phyloP scores from a whole-genome alignment of 2,329 filamentous ascomycete genomes.

The Beauveria sp. region DNA sequence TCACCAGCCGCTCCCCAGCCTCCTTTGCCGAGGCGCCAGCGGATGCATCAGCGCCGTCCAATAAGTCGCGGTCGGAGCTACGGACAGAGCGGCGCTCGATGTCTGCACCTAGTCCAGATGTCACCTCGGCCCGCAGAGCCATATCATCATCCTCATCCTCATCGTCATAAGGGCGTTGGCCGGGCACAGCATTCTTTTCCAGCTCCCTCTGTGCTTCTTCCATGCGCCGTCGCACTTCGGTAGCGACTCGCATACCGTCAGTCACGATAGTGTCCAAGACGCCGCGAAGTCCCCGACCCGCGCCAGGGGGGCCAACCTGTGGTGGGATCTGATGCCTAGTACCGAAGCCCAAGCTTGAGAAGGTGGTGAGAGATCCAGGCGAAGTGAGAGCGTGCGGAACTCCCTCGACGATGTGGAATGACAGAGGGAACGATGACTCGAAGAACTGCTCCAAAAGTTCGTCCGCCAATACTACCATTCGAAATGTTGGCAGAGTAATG shows the following conservation, averaged over 20 bases:
- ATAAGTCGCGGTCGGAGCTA: slow-evolving; percentile 60
- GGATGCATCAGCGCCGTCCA: slow-evolving; percentile 68
- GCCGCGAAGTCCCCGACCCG: slow-evolving; percentile 71
- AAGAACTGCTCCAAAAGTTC: slow-evolving; percentile 96
- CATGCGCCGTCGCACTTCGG: slow-evolving; percentile 85
- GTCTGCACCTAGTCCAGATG: slow-evolving; percentile 38
- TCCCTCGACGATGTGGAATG: slow-evolving; percentile 77
- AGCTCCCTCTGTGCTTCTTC: slow-evolving; percentile 86
- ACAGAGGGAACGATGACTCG: slow-evolving; percentile 87
- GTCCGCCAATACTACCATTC: slow-evolving; percentile 96
- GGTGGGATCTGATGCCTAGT: slow-evolving; percentile 31
- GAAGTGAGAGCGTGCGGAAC: slow-evolving; percentile 27
- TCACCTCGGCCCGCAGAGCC: slow-evolving; percentile 22
- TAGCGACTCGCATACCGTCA: slow-evolving; percentile 92
- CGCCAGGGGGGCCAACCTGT: slow-evolving; percentile 34
- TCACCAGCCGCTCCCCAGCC: slow-evolving; percentile 13
- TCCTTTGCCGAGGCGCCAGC: slow-evolving; percentile 40
- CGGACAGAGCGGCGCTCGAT: slow-evolving; percentile 56
- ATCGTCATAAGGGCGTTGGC: slow-evolving; percentile 59
- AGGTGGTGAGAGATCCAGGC: slow-evolving; percentile 66
- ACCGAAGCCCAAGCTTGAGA: slow-evolving; percentile 62
- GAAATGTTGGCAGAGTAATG: slow-evolving; percentile 94
- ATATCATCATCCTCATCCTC: slow-evolving; percentile 58
- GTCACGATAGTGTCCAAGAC: slow-evolving; percentile 97
- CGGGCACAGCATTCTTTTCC: slow-evolving; percentile 68